Percentiles rank a stretch among this genome's conserved stretches.
Evolutionary conservation across 331 rosid genomes (phyloP).

Genomic region (Spiraea crenata): DNA sequence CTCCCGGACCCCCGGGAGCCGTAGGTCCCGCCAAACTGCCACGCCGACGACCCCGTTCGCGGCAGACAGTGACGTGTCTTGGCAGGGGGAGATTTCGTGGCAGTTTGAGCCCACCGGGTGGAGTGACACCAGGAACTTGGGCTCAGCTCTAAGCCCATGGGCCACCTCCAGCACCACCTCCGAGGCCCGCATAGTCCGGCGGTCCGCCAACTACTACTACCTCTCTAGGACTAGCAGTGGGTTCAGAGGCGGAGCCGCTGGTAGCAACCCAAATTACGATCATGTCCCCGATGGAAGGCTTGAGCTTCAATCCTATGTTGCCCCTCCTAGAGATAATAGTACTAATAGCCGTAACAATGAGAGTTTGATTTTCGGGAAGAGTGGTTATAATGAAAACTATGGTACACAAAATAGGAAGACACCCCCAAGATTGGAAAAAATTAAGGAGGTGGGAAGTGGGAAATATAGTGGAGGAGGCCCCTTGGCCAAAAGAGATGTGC

Average conservation of each 20-base stretch:
- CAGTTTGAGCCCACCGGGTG: constrained; percentile 61
- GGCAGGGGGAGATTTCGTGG: constrained; percentile 84
- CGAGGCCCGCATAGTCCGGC: constrained; percentile 36
- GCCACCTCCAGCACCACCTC: constrained; percentile 24
- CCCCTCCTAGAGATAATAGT: constrained; percentile 7
- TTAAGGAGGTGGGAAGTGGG: constrained; percentile 22
- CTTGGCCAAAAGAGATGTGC: constrained; percentile 60
- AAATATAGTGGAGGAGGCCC: constrained; percentile 28
- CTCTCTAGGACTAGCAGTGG: constrained; percentile 46
- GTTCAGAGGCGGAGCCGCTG: constrained; percentile 10
- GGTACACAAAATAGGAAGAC: not conserved
- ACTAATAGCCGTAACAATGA: constrained; percentile 25
- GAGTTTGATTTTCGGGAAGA: constrained; percentile 22
- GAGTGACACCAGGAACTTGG: constrained; percentile 41
- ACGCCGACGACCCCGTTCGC: constrained; percentile 66
- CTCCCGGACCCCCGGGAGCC: constrained; percentile 15
- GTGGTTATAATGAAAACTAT: not conserved
- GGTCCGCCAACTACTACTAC: constrained; percentile 57
- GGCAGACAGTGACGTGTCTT: constrained; percentile 58
- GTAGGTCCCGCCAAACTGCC: constrained; percentile 22
- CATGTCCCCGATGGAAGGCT: constrained; percentile 44
- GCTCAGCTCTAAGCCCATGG: constrained; percentile 76
- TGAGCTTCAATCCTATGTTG: constrained; percentile 70
- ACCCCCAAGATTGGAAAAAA: constrained; percentile 29
- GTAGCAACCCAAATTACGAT: constrained; percentile 11